Evolutionary conservation across 129 eudicot species (phyloP).

Genomic region (carrot (Daucus carota)): DH1_v3.0 NC_030385.2:39181501-39182000

Average conservation of each 20-base stretch:
- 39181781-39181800: too few species aligned
- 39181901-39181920: background rate
- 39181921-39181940: background rate
- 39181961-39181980: constrained; percentile 24
- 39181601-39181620: background rate
- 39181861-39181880: background rate
- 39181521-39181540: background rate
- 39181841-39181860: background rate
- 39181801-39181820: background rate
- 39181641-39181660: background rate
- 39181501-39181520: background rate
- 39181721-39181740: background rate
- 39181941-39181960: background rate
- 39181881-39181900: background rate
- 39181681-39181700: background rate
- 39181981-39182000: constrained; percentile 96
- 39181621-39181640: background rate
- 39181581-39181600: background rate
- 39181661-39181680: too few species aligned
- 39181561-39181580: background rate
- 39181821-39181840: background rate
- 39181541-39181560: background rate
- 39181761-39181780: background rate
- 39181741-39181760: background rate
- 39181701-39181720: background rate